Evolutionary conservation across 2,329 filamentous ascomycete genomes (phyloP).

Genomic region (Hypoxylon sp.): DNA sequence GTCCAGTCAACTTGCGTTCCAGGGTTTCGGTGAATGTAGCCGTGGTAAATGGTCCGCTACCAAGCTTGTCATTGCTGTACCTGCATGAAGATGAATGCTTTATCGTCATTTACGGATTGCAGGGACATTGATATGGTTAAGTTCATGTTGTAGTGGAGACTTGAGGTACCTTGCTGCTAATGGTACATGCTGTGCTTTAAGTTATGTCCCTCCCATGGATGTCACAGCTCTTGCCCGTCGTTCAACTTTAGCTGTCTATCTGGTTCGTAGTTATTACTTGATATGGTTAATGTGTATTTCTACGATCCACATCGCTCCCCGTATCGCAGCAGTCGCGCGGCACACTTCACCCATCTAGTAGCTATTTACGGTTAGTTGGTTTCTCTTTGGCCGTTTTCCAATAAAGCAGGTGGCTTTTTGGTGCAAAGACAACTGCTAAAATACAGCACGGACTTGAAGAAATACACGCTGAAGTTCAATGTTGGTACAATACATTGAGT

Average conservation of each 20-base stretch:
- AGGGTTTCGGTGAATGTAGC: slow-evolving; percentile 29
- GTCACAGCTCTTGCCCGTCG: slow-evolving; percentile 3
- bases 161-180: too few species aligned
- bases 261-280: slow-evolving; percentile 15
- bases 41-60: slow-evolving; percentile 15
- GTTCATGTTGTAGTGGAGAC: too few species aligned
- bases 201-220: too few species aligned
- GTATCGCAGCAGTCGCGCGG: slow-evolving; percentile 16
- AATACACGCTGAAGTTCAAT: too few species aligned
- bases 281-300: slow-evolving; percentile 3
- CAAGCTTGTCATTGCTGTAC: slow-evolving; percentile 14
- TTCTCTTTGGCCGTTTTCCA: slow-evolving; percentile 7
- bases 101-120: slow-evolving; percentile 26
- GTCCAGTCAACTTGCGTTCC: not conserved
- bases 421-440: slow-evolving; percentile 17
- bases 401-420: slow-evolving; percentile 16
- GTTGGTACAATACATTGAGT: slow-evolving; percentile 17
- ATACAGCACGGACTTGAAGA: slow-evolving; percentile 14
- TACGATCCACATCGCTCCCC: slow-evolving; percentile 1
- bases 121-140: too few species aligned
- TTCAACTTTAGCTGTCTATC: slow-evolving; percentile 20
- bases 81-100: slow-evolving; percentile 31
- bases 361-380: slow-evolving; percentile 6
- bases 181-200: too few species aligned
- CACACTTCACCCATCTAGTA: not conserved